Evolutionary conservation across 106 monocot genomes (phyloP), one percentile per base, ranked within the genome.

Genomic region (Allium sativum): DNA sequence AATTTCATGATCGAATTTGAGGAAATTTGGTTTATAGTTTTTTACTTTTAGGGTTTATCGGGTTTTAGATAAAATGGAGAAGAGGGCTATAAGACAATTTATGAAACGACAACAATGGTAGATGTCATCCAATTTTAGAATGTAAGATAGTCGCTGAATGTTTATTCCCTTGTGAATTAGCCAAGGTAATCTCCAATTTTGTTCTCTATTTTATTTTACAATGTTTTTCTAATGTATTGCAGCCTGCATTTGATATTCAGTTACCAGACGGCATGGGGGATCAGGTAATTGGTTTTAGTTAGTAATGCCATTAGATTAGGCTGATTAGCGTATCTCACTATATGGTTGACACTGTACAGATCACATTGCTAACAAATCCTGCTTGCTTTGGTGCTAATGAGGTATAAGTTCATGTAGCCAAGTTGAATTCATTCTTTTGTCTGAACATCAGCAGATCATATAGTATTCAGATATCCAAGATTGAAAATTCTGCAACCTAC

Each of bases 351-450:
- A 47, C 40, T 21, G n/a, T 62, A 19, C 82, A 98, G 98, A 92
- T 98, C 69, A 76, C 76, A 71, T 85, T 65, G 65, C 74, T 98
- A 67, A 74, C 92, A 73, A 98, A 98, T 77, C 98, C 98, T 66
- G 67, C 68, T 61, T 59, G 78, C 40, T 77, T 98, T 59, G 72
- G 76, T 70, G 77, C 88, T 53, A 98, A 98, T 71, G 88, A 98
- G 98, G 98, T 98, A 82, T 31, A 46, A 58, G 42, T 42, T 21
- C 3, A 50, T 61, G 4, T 55, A 8, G 10, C 22, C 40, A 55
- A 44, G 44, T 61, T 41, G 8, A 41, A 31, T 31, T 42, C 42
- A 55, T 55, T 58, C 42, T 58, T 8, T 12, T 58, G 42, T 40
- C 8, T 21, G 40, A 58, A 58, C 40, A 41, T 58, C 3, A 41